Conservation (phyloP, 2,329 filamentous ascomycete species). For the Pestalotiopsis sp. region DNA sequence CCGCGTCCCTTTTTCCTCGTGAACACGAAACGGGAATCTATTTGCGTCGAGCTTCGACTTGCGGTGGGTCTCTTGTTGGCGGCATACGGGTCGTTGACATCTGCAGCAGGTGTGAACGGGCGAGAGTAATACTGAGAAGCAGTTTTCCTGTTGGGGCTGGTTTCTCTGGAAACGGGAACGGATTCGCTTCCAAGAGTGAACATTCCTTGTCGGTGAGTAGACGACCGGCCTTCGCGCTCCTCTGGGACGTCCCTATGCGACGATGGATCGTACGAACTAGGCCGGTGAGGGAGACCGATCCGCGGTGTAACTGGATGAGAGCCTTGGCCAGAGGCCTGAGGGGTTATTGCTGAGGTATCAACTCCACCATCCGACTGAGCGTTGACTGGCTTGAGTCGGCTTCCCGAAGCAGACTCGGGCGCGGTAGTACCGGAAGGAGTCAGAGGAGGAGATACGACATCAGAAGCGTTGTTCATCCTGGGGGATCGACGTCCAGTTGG, state of each 20-base stretch:
- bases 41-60: constrained; percentile 60
- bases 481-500: constrained; percentile 70
- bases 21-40: constrained; percentile 87
- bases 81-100: constrained; percentile 85
- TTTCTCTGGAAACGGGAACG: constrained; percentile 61
- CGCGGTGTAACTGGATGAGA: constrained; percentile 44
- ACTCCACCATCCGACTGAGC: constrained; percentile 27
- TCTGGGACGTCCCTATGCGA: constrained; percentile 45
- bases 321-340: constrained; percentile 67
- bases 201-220: constrained; percentile 55
- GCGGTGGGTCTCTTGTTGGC: constrained; percentile 77
- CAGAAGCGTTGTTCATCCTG: constrained; percentile 67
- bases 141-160: constrained; percentile 65
- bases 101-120: constrained; percentile 78
- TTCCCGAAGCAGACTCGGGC: constrained; percentile 34
- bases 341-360: constrained; percentile 60
- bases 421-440: constrained; percentile 77
- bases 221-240: constrained; percentile 29
- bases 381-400: constrained; percentile 26
- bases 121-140: constrained; percentile 70
- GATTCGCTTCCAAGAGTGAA: constrained; percentile 54
- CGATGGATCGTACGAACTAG: constrained; percentile 44
- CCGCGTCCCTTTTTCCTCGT: constrained; percentile 71
- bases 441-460: constrained; percentile 85
- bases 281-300: constrained; percentile 43